Evolutionary conservation across 306 rosid genomes (phyloP), one percentile per base, ranked within the genome.

Genomic region (Rubus idaeus): DNA sequence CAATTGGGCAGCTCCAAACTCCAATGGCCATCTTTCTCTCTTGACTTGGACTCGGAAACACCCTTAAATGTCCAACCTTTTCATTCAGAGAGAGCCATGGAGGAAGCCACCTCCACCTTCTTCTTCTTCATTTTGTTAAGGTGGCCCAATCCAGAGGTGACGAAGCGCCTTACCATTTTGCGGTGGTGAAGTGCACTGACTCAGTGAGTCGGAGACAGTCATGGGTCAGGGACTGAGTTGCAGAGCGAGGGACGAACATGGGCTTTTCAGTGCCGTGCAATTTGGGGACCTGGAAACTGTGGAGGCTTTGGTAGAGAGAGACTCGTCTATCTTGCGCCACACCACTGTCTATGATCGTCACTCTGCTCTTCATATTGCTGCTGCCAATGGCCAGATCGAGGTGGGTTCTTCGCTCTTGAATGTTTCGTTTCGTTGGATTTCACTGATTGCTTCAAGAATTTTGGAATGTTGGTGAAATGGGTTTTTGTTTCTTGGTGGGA

Each of bases 221-320:
- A 95, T 95, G 99, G 99, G 99, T 78, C 99, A 95, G 84, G 96
- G 94, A 20, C 76, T 92, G 84, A 95, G 99, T 77, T 95, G 99
- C 84, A 73, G 91, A 68, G 77, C 86, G 53, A 90, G 84, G 80
- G 78, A 92, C 57, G 94, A 89, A 62, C 87, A 87, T 78, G 97
- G 90, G 40, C 84, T 95, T 50, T 92, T 95, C 86, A 84, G 85
- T 71, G 99, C 97, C 5, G 91, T 92, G 3, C 97, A 92, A 79
- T 78, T 77, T 30, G 97, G 99, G 26, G 93, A 95, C 64, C 62
- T 84, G 30, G 79, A 75, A 26, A 84, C 90, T 9, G 89, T 95
- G 50, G 73, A 78, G 44, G 73, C 80, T 81, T 14, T 92, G 53
- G 74, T 92, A 26, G 79, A 81, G 21, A 85, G 82, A 53, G 87